A percentile compares a stretch with the other conserved stretches of the same genome.
phyloP scores from a whole-genome alignment of 768 basidiomycete species.

The Mycena indigotica region DNA sequence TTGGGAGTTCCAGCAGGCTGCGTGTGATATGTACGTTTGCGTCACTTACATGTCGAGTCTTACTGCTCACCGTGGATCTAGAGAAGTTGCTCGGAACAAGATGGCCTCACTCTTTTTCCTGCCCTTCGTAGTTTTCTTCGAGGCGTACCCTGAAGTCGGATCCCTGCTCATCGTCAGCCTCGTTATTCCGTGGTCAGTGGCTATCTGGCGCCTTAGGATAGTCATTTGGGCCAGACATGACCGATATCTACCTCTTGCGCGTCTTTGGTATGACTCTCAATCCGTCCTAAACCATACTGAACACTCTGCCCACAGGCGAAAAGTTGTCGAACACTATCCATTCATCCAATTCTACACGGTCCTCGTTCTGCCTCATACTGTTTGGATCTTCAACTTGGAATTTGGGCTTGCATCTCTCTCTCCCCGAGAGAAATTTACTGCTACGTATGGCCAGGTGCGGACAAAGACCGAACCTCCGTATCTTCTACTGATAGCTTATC shows the following conservation, averaged over 20 bases:
- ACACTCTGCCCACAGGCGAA: slow-evolving; percentile 11
- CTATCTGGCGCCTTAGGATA: slow-evolving; percentile 14
- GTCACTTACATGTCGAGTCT: background rate
- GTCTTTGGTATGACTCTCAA: slow-evolving; percentile 1
- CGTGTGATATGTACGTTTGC: slow-evolving; percentile 20
- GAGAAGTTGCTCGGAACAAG: slow-evolving; percentile 6
- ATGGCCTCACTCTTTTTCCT: slow-evolving; percentile 18
- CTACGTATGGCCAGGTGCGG: slow-evolving; percentile 20
- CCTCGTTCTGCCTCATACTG: background rate
- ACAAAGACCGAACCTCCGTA: background rate
- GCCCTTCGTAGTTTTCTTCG: slow-evolving; percentile 19
- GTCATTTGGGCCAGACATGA: slow-evolving; percentile 18
- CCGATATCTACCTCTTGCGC: slow-evolving; percentile 8
- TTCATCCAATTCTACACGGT: slow-evolving; percentile 19
- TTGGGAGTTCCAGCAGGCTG: slow-evolving; percentile 18
- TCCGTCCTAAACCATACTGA: background rate
- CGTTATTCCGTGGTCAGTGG: slow-evolving; percentile 7
- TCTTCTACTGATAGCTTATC: background rate
- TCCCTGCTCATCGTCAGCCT: background rate
- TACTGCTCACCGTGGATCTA: too few relatives aligned
- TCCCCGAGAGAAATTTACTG: slow-evolving; percentile 8
- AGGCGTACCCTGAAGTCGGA: background rate
- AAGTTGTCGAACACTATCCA: slow-evolving; percentile 14
- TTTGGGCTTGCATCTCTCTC: slow-evolving; percentile 1
- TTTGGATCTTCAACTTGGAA: slow-evolving; percentile 22